Evolutionary conservation across 768 basidiomycete species (phyloP), one percentile per base, ranked within the genome.

Genomic region (Filobasidium floriforme): DNA sequence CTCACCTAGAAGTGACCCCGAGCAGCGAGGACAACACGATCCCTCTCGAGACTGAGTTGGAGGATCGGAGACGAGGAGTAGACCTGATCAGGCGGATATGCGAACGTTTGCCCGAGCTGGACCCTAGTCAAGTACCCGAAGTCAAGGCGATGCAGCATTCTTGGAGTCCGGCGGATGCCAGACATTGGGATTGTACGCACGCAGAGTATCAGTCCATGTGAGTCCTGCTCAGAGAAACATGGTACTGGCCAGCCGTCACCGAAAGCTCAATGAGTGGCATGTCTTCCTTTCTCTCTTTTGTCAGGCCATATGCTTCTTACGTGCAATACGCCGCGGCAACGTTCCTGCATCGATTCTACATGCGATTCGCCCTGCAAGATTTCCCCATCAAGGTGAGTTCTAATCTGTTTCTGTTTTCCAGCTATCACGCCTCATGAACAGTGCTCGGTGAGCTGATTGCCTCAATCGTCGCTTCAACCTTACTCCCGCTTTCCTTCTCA

Each of bases 321-420:
- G 54, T 57, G 2, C 29, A 57, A 24, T 57, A 57, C 24, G 54
- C 54, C 4, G 63, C 63, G 1, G 5, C 63, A 5, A 29, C 26
- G 4, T 65, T 59, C 54, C 41, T 65, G 15, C 63, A 65, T 41
- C 52, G 63, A 2, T 65, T 65, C 29, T 65, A 65, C 63, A 65
- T 65, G 63, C 63, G 63, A 22, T 52, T 59, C 40, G 59, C 63
- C 19, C 26, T 65, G 5, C 26, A 49, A 57, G 63, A 32, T 11
- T 59, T 29, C 43, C 61, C 44, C 14, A 32, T 62, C 44, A 15
- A 49, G 29, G 54, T 57, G 2, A 57, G 26, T 57, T 15, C 15
- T 4, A 7, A 7, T 26, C 15, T n/a, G n/a, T n/a, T n/a, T n/a
- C n/a, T n/a, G n/a, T n/a, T n/a, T n/a, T n/a, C n/a, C n/a, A n/a